Evolutionary conservation across 805 yeast species (phyloP), one percentile per base, ranked within the genome.

Genomic region (Ogataea degrootiae): DNA sequence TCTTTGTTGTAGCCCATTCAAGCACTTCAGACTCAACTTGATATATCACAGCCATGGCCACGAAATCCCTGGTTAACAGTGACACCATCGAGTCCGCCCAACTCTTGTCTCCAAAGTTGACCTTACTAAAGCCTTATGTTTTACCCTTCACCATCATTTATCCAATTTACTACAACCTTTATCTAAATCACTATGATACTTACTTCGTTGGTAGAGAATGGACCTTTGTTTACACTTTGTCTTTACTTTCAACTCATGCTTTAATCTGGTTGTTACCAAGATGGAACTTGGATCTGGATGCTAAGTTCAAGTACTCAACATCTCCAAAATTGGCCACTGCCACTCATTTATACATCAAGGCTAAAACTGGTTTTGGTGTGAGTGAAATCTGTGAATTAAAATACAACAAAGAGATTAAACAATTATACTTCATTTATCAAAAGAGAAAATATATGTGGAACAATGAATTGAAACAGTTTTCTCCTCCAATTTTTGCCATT

Each of bases 141-240:
- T 80, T 87, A 75, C 96, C 96, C 9, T 91, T 90, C 65, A 66
- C 85, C 49, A 74, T 85, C 41, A 67, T 88, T 40, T 92, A 92
- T 63, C 96, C 96, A 6, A 61, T 76, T 17, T 87, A 87, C 64
- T 70, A 71, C 45, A 80, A 85, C 58, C 65, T 87, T 37, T 92
- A 87, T 65, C 59, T 66, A 49, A 69, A 70, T 50, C 79, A 83
- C 48, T 92, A 92, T 66, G 98, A 92, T 48, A 72, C 69, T 48
- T 87, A 87, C 63, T 85, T 92, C 60, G 85, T 77, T 40, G 97
- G 97, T 23, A 77, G 85, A 41, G 99, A 92, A 69, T 94, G 99
- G 98, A 94, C 98, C 0, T 88, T 87, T 65, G 94, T 92, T 35
- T 91, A 80, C 60, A 71, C 89, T 22, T 85, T 95, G 50, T 66